Conservation (phyloP, 768 basidiomycete genomes). For the Leccinum truebloodii region DNA sequence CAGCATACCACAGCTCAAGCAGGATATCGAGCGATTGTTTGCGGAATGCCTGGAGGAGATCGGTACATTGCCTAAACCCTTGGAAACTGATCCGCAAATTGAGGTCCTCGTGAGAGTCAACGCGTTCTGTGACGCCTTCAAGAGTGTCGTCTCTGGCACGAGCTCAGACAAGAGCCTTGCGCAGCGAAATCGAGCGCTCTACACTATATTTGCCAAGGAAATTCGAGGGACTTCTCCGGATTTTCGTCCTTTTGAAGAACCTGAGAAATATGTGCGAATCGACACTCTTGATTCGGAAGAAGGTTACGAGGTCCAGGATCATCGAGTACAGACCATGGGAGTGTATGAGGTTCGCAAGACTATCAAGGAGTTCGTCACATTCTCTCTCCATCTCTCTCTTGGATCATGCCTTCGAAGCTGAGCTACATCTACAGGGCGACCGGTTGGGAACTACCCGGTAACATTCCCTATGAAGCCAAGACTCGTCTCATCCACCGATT, state of each 20-base stretch:
- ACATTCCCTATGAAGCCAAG: constrained; percentile 44
- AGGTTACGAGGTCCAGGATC: not conserved
- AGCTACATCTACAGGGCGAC: constrained; percentile 32
- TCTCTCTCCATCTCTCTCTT: not conserved
- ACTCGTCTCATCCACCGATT: constrained; percentile 36
- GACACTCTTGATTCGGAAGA: constrained; percentile 15
- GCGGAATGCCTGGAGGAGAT: constrained; percentile 35
- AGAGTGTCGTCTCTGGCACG: constrained; percentile 28
- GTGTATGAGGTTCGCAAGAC: constrained; percentile 36
- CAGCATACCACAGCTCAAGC: constrained; percentile 50
- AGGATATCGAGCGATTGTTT: constrained; percentile 43
- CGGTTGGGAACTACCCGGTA: constrained; percentile 44
- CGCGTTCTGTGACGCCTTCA: constrained; percentile 45
- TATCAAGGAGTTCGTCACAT: constrained; percentile 36
- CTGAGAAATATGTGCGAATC: constrained; percentile 11
- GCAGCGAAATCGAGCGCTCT: constrained; percentile 36
- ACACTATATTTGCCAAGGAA: constrained; percentile 33
- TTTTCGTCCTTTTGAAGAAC: constrained; percentile 36
- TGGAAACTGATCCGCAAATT: constrained; percentile 41
- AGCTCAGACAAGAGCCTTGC: constrained; percentile 38
- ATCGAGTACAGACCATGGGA: constrained; percentile 23
- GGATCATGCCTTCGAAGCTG: not conserved
- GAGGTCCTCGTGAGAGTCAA: constrained; percentile 48
- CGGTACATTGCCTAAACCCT: constrained; percentile 39
- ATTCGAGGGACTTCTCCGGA: constrained; percentile 44